Conservation (phyloP, 2,329 filamentous ascomycete genomes). For the Alternaria conjuncta region DNA sequence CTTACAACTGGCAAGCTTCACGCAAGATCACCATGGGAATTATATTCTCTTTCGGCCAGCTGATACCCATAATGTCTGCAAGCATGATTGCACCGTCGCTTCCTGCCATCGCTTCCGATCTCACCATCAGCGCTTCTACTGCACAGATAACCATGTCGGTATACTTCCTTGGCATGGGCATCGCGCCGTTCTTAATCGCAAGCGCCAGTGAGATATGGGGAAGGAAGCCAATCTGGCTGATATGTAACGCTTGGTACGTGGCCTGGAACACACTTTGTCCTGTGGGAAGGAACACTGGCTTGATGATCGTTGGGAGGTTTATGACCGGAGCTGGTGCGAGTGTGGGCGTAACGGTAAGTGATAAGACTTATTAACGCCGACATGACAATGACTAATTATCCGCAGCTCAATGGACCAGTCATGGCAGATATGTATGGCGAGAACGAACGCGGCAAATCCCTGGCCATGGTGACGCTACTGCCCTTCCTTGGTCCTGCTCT, state of each 20-base stretch:
- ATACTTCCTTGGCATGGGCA: conserved; percentile 21
- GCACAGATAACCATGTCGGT: conserved; percentile 15
- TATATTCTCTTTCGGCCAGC: conserved; percentile 17
- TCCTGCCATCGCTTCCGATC: conserved; percentile 12
- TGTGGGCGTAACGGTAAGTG: conserved; percentile 14
- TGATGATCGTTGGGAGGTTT: conserved; percentile 18
- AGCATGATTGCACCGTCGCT: conserved; percentile 21
- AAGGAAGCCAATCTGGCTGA: conserved; percentile 7
- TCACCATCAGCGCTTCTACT: conserved; percentile 13
- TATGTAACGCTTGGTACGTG: conserved; percentile 16
- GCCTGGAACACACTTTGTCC: conserved; percentile 20
- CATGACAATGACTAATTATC: neutral
- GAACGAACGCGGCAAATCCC: conserved; percentile 17
- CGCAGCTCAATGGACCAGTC: conserved; percentile 17
- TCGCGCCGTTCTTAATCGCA: conserved; percentile 17
- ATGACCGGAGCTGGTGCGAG: conserved; percentile 22
- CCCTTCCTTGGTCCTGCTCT: conserved; percentile 29
- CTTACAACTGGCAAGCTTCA: conserved; percentile 37
- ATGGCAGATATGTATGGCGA: conserved; percentile 22
- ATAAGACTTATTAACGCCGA: neutral
- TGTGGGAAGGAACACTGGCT: neutral
- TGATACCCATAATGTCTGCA: conserved; percentile 23
- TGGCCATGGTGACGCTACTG: conserved; percentile 19
- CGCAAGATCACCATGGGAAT: conserved; percentile 22
- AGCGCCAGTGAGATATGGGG: conserved; percentile 17